Base-by-base conservation (phyloP, 1,139 yeast genomes). In the Geotrichum cucujoidarum region DNA sequence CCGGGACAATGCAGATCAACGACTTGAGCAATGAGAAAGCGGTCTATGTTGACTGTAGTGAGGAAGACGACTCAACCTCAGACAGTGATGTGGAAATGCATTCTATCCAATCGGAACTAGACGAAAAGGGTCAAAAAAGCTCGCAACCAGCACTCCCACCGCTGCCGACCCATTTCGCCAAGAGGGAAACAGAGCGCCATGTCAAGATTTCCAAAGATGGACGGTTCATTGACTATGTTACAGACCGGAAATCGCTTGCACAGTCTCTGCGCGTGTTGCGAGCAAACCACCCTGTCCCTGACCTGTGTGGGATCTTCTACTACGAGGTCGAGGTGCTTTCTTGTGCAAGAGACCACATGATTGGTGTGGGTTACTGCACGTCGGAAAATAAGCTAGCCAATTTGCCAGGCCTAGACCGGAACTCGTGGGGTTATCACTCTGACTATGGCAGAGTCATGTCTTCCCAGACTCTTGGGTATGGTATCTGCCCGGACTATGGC, bases 381-480 rank as follows among this genome's bases (percentile, higher is more conserved):
- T 58, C 54, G 11, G 61, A 58, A 4, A 61, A 63, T 8, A 49
- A 60, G 29, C 55, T 66, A 43, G 54, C 57, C 39, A 59, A 71
- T 56, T 56, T 72, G 43, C 71, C 75, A 2, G 82, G 81, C 3
- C 58, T 69, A 40, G 81, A 77, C 40, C 63, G 64, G 32, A 70
- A 73, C 17, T 67, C 78, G 1, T 79, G 77, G 72, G 83, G 81
- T 1, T 78, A 76, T 56, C 79, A 75, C 57, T 81, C 84, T 4
- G 74, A 69, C 52, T 80, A 77, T 54, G 86, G 85, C 0, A 65
- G 69, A 16, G 68, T 73, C n/a, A 64, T 69, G 42, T 71, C 74
- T 21, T 68, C 73, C 30, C 72, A 71, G 35, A 67, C 68, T 37
- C 60, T 64, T 13, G 21, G 10, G 17, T 65, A 68, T 52, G 63